Evolutionary conservation across 2,329 filamentous ascomycete species (phyloP), one percentile per base, ranked within the genome.

Genomic region (Fusarium domesticum): DNA sequence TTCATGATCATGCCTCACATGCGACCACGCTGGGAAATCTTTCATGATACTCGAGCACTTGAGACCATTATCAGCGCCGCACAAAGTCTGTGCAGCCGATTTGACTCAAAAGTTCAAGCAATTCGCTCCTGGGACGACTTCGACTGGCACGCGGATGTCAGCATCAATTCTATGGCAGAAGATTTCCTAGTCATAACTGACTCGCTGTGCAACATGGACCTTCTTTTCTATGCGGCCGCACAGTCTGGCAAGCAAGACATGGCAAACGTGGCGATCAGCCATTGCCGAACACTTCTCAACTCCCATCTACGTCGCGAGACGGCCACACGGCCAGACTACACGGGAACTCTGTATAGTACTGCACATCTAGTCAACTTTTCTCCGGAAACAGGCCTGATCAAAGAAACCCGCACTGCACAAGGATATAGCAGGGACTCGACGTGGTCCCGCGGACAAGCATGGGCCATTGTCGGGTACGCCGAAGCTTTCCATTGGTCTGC

Each of bases 391-490:
- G 72, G 74, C 0, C 40, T 40, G 1, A 51, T 70, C 0, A 68
- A 69, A 43, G 57, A 62, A 1, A 66, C 66, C n/a, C 63, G 74
- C 43, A 76, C 73, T 0, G 73, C 75, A 37, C 74, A 76, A 51
- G 74, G 74, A 0, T 68, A 68, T 53, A 56, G 54, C 2, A 69
- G 75, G 39, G 55, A 56, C 2, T 73, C 69, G 0, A 73, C 67
- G 8, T 77, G 74, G 74, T 61, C 67, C 5, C 64, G 74, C 4
- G 74, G 74, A 1, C 74, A 77, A 43, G 71, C 72, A 0, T 77
- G 74, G 74, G 67, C 69, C 0, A 70, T 76, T 3, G 64, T 68
- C 37, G 74, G 74, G 0, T 76, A 75, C 42, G 67, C 67, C 0
- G 67, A 75, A 51, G 68, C 68, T 0, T 75, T 73, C 40, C 51